These are phyloP conservation scores for Fallopia convolvulus DNA, from an alignment of 148 eudicot genomes.

Conservation along the genomic window DNA sequence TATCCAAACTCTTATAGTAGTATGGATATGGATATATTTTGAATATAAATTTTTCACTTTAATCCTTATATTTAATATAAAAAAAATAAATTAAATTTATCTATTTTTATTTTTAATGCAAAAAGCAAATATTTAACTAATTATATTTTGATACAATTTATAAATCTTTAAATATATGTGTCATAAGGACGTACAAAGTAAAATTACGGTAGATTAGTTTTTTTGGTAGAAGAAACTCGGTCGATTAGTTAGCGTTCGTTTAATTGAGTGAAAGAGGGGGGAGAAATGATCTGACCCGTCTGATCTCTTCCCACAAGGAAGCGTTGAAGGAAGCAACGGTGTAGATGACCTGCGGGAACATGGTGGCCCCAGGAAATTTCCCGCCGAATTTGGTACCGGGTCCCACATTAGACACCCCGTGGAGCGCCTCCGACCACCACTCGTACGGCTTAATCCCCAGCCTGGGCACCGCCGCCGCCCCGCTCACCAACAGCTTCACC, in stretches of 20 bases:
- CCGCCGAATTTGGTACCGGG: slow-evolving; percentile 86
- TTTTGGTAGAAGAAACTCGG: too few species aligned
- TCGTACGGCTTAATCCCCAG: slow-evolving; percentile 67
- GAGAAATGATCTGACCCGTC: slow-evolving; percentile 50
- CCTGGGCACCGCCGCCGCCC: slow-evolving; percentile 68
- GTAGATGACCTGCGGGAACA: slow-evolving; percentile 85
- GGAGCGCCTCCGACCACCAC: slow-evolving; percentile 99
- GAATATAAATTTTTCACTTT: too few species aligned
- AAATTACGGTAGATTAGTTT: too few species aligned
- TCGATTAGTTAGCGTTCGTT: neutral
- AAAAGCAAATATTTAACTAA: too few species aligned
- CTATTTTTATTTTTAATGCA: too few species aligned
- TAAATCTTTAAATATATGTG: too few species aligned
- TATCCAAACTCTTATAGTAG: too few species aligned
- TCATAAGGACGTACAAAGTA: too few species aligned
- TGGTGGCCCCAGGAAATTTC: slow-evolving; percentile 75
- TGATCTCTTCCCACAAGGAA: slow-evolving; percentile 79
- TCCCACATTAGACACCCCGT: slow-evolving; percentile 86
- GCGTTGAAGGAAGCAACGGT: slow-evolving; percentile 85
- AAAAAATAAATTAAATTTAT: too few species aligned
- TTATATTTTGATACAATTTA: too few species aligned
- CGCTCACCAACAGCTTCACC: slow-evolving; percentile 48
- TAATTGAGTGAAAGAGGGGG: neutral
- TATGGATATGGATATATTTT: too few species aligned
- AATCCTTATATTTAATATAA: too few species aligned